These are phyloP conservation scores for Rhynchospora tenuis DNA, from an alignment of 176 grass and related monocot genomes.

Conservation along the genomic window DNA sequence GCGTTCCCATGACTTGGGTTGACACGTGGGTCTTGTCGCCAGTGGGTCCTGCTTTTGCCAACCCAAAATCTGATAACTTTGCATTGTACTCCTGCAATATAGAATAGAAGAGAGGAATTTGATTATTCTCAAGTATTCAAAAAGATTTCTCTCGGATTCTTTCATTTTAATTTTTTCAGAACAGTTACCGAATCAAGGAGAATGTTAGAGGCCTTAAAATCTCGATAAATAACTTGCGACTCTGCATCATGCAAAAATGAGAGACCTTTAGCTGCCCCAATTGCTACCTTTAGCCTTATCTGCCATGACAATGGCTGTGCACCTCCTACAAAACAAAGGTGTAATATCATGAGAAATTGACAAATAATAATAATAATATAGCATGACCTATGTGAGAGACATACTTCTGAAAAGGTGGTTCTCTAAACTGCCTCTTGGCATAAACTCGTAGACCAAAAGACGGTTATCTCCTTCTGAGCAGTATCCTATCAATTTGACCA, in stretches of 20 bases:
- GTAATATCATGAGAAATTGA: neutral
- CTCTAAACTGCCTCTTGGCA: constrained; percentile 94
- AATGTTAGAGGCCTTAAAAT: constrained; percentile 98
- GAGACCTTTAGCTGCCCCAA: constrained; percentile 87
- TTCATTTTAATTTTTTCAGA: neutral
- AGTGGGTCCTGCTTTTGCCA: constrained; percentile 94
- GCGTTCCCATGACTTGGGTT: constrained; percentile 96
- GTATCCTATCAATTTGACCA: constrained; percentile 91
- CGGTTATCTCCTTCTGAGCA: constrained; percentile 74
- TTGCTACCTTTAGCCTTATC: constrained; percentile 89
- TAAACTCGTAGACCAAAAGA: constrained; percentile 86
- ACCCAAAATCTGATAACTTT: constrained; percentile 95
- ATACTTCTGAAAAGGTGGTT: constrained; percentile 94
- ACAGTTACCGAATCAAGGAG: constrained; percentile 81
- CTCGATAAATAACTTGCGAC: constrained; percentile 91
- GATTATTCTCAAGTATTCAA: neutral
- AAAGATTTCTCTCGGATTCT: neutral
- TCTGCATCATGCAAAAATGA: constrained; percentile 90
- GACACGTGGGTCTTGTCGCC: constrained; percentile 98
- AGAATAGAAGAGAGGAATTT: constrained; percentile 8
- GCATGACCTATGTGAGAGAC: neutral
- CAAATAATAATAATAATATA: constrained; percentile 15
- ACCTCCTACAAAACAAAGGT: constrained; percentile 38
- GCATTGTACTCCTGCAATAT: constrained; percentile 73
- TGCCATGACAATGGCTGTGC: constrained; percentile 79